A percentile compares a stretch with the other conserved stretches of the same genome.
phyloP scores from a whole-genome alignment of 1,284 basidiomycete species.

The Rhizoctonia solani region DNA sequence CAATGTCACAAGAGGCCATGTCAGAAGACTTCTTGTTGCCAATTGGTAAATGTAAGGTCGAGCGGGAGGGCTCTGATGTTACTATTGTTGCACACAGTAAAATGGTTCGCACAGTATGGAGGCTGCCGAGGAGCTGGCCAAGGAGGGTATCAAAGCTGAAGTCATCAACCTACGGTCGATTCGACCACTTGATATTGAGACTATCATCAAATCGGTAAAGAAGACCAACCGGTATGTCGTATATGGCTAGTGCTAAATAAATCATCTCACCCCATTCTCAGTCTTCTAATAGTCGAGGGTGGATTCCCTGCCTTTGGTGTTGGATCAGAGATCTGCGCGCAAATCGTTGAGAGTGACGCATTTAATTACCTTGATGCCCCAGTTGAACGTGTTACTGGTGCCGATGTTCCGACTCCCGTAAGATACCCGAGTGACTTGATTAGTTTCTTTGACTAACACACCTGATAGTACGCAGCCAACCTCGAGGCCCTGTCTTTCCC shows the following conservation, averaged over 20 bases:
- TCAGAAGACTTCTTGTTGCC: conserved; percentile 94
- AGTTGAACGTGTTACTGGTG: conserved; percentile 96
- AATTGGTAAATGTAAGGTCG: conserved; percentile 97
- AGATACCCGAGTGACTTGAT: conserved; percentile 46
- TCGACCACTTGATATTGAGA: conserved; percentile 96
- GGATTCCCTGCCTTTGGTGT: conserved; percentile 99
- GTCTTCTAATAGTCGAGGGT: conserved; percentile 93
- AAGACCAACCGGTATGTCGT: conserved; percentile 86
- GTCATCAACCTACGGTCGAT: conserved; percentile 97
- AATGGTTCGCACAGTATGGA: conserved; percentile 94
- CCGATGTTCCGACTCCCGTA: conserved; percentile 93
- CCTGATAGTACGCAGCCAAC: conserved; percentile 78
- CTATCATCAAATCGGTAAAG: conserved; percentile 94
- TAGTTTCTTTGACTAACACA: conserved; percentile 29
- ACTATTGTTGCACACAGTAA: conserved; percentile 97
- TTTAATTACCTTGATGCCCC: conserved; percentile 98
- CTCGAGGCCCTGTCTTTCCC: conserved; percentile 92
- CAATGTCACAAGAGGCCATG: conserved; percentile 92
- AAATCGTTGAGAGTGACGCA: conserved; percentile 93
- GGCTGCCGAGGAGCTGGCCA: conserved; percentile 89
- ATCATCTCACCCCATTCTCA: conserved; percentile 43
- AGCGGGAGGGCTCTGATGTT: conserved; percentile 89
- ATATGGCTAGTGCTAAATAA: conserved; percentile 26
- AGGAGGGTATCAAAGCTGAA: conserved; percentile 97
- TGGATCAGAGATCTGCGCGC: conserved; percentile 96